phyloP scores from a whole-genome alignment of 805 yeast genomes.

The Candida ortonii region DNA sequence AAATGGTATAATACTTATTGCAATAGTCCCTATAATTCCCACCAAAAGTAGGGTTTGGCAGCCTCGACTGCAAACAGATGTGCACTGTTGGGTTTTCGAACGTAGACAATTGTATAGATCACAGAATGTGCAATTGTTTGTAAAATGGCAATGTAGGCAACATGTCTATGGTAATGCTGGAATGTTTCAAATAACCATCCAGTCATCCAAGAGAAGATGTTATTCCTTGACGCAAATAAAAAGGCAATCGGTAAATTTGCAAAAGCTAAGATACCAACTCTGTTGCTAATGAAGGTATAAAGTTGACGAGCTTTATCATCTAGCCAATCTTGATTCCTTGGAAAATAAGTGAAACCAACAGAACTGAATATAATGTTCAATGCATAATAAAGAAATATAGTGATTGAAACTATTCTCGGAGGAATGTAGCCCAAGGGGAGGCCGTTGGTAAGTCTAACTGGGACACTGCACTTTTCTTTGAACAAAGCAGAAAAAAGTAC shows the following conservation, averaged over 20 bases:
- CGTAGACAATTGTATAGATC: constrained; percentile 1
- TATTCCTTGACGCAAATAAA: constrained; percentile 1
- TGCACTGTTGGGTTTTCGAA: constrained; percentile 1
- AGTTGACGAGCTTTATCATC: constrained; percentile 1
- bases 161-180: constrained; percentile 1
- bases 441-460: not conserved
- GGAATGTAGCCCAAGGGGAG: constrained; percentile 1
- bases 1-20: not conserved
- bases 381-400: constrained; percentile 1
- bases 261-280: not conserved
- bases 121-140: constrained; percentile 1
- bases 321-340: not conserved
- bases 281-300: not conserved
- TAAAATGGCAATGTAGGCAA: not conserved
- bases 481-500: constrained; percentile 1
- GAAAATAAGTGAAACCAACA: not conserved
- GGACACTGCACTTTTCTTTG: constrained; percentile 1
- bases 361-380: constrained; percentile 1
- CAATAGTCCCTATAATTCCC: not conserved
- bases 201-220: not conserved
- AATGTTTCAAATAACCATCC: constrained; percentile 1
- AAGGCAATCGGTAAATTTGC: constrained; percentile 1
- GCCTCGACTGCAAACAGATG: not conserved
- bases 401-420: constrained; percentile 1
- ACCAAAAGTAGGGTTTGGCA: not conserved